Evolutionary conservation across 2,329 filamentous ascomycete genomes (phyloP), one percentile per base, ranked within the genome.

Genomic region (Calonectria henricotiae): DNA sequence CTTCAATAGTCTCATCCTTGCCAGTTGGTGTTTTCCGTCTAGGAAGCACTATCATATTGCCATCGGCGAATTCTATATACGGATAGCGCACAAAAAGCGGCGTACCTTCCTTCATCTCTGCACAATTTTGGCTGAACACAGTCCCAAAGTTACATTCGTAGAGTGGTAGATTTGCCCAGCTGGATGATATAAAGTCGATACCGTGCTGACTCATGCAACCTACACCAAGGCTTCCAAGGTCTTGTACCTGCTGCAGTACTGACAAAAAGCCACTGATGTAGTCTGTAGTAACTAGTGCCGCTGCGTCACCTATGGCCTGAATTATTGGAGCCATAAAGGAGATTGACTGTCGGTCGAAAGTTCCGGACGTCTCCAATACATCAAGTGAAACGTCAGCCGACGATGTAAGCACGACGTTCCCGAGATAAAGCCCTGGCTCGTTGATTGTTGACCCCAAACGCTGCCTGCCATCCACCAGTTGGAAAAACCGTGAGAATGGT

Each of bases 251-350:
- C 44, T 27, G 20, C 23, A 47, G 23, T 47, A 27, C 23, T 47
- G 44, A 47, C 44, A 47, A 47, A 47, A 25, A 47, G 44, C 44
- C 44, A 47, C 23, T 47, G 44, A 47, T 47, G 44, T 47, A 27
- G 20, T 47, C 23, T 47, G 44, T 47, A 15, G 20, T 47, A 11
- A 47, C 23, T 27, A 12, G 44, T 47, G 44, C 44, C 23, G 44
- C 44, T 25, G 44, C 44, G 11, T 27, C 23, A 27, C 15, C 9
- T 25, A 47, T 27, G 23, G 44, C 44, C 44, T 47, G 44, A 47
- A 47, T 15, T 47, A 47, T 47, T 25, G 44, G 44, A 25, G 44
- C 44, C 44, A 47, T 47, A 25, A 12, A 25, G 23, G 11, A 13
- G 20, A 47, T 47, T 25, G 44, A 47, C 20, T 47, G 23, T 47